phyloP scores from a whole-genome alignment of 75 land plant species.

The Pinus albicaulis region DNA sequence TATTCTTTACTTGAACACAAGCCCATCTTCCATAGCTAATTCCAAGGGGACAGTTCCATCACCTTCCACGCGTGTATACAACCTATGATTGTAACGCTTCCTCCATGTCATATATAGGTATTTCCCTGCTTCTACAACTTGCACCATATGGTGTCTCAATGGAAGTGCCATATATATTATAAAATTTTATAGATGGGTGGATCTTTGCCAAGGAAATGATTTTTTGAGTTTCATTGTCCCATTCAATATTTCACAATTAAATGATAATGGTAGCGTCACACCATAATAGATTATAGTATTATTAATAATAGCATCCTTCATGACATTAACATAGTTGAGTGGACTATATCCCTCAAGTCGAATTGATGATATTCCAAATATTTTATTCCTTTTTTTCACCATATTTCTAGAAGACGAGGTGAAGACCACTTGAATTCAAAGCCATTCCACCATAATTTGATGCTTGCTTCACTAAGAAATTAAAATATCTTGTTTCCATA shows the following conservation, averaged over 20 bases:
- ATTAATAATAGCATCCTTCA: slow-evolving; percentile 64
- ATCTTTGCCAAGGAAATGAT: slow-evolving; percentile 68
- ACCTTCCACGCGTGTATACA: slow-evolving; percentile 77
- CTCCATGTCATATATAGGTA: slow-evolving; percentile 54
- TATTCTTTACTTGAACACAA: slow-evolving; percentile 79
- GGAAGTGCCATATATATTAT: slow-evolving; percentile 85
- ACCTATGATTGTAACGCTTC: slow-evolving; percentile 56
- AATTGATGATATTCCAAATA: slow-evolving; percentile 25
- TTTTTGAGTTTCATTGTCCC: slow-evolving; percentile 73
- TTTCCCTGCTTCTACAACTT: slow-evolving; percentile 78
- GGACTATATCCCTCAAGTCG: slow-evolving; percentile 62
- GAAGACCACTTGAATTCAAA: slow-evolving; percentile 64
- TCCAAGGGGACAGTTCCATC: slow-evolving; percentile 96
- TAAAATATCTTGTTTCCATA: slow-evolving; percentile 84
- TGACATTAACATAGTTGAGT: slow-evolving; percentile 34
- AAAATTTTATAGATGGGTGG: slow-evolving; percentile 78
- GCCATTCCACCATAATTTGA: slow-evolving; percentile 84
- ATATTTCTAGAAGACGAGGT: slow-evolving; percentile 68
- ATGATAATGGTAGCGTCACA: slow-evolving; percentile 58
- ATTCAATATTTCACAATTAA: slow-evolving; percentile 78
- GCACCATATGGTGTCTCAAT: slow-evolving; percentile 81
- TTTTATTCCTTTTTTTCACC: slow-evolving; percentile 48
- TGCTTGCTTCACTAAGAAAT: slow-evolving; percentile 89
- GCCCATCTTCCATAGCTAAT: slow-evolving; percentile 94
- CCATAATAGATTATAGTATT: slow-evolving; percentile 81